These are phyloP conservation scores for Daldinia loculata DNA, from an alignment of 495 filamentous ascomycete genomes.

Conservation along the genomic window DNA sequence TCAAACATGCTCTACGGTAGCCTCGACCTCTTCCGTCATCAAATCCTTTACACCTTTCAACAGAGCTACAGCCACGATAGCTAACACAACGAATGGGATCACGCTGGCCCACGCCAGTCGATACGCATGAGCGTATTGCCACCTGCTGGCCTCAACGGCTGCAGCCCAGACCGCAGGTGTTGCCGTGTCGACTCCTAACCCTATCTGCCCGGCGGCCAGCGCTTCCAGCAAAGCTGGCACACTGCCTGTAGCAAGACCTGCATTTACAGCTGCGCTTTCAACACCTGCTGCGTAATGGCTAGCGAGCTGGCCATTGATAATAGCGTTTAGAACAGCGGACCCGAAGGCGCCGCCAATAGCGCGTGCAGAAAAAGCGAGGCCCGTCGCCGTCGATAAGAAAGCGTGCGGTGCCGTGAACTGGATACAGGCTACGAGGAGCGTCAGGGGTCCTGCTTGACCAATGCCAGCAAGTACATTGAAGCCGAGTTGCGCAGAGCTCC, in stretches of 20 bases:
- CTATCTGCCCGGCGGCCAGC: conserved; percentile 45
- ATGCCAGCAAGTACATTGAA: conserved; percentile 60
- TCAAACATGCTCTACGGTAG: conserved; percentile 51
- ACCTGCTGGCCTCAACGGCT: conserved; percentile 51
- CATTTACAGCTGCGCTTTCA: conserved; percentile 47
- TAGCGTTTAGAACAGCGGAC: conserved; percentile 62
- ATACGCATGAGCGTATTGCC: conserved; percentile 57
- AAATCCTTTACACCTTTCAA: conserved; percentile 60
- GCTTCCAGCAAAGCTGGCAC: conserved; percentile 50
- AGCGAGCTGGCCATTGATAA: conserved; percentile 59
- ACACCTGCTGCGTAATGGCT: conserved; percentile 53
- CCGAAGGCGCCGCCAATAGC: conserved; percentile 65
- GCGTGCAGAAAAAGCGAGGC: conserved; percentile 62
- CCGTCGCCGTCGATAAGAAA: conserved; percentile 63
- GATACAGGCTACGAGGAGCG: conserved; percentile 59
- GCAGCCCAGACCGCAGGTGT: conserved; percentile 49
- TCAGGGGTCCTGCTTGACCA: conserved; percentile 60
- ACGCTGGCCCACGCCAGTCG: conserved; percentile 61
- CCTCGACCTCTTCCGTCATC: conserved; percentile 63
- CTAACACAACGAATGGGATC: conserved; percentile 63
- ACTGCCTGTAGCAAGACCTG: conserved; percentile 53
- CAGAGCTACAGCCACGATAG: conserved; percentile 53
- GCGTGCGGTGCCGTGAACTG: conserved; percentile 65
- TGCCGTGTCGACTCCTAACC: conserved; percentile 46
- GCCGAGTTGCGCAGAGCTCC: conserved; percentile 58